phyloP scores from a whole-genome alignment of 2,329 filamentous ascomycete genomes.

The Metarhizium rileyi region DNA sequence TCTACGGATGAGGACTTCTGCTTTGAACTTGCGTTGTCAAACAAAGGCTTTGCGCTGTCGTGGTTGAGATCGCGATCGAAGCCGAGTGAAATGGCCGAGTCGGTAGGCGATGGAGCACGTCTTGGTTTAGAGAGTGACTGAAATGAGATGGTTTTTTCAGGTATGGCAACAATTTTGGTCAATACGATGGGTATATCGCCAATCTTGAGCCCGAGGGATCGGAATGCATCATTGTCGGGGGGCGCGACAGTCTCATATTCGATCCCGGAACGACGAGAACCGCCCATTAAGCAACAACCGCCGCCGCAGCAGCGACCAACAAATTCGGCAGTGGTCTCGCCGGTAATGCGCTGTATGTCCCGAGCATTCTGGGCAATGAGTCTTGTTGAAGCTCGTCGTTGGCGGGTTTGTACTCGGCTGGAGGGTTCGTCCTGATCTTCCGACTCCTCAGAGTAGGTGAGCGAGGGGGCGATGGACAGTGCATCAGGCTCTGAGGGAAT shows the following conservation, averaged over 20 bases:
- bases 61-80: slow-evolving; percentile 19
- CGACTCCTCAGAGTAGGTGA: slow-evolving; percentile 54
- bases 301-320: slow-evolving; percentile 55
- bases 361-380: slow-evolving; percentile 54
- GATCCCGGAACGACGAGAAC: slow-evolving; percentile 33
- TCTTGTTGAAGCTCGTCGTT: slow-evolving; percentile 58
- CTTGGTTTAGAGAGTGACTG: slow-evolving; percentile 39
- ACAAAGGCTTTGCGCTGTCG: slow-evolving; percentile 21
- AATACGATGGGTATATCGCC: slow-evolving; percentile 64
- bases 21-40: slow-evolving; percentile 13
- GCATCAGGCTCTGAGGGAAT: slow-evolving; percentile 34
- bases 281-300: slow-evolving; percentile 47
- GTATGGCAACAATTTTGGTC: slow-evolving; percentile 61
- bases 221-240: slow-evolving; percentile 80
- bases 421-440: slow-evolving; percentile 46
- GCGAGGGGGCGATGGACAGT: slow-evolving; percentile 47
- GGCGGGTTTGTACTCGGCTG: slow-evolving; percentile 34
- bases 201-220: slow-evolving; percentile 67
- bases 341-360: slow-evolving; percentile 54
- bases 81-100: slow-evolving; percentile 38
- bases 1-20: slow-evolving; percentile 30
- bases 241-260: slow-evolving; percentile 43
- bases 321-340: slow-evolving; percentile 51
- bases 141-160: slow-evolving; percentile 65
- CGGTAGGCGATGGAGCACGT: slow-evolving; percentile 31